Conservation (phyloP, 2,329 filamentous ascomycete species). For the Xylariales sp. region DNA sequence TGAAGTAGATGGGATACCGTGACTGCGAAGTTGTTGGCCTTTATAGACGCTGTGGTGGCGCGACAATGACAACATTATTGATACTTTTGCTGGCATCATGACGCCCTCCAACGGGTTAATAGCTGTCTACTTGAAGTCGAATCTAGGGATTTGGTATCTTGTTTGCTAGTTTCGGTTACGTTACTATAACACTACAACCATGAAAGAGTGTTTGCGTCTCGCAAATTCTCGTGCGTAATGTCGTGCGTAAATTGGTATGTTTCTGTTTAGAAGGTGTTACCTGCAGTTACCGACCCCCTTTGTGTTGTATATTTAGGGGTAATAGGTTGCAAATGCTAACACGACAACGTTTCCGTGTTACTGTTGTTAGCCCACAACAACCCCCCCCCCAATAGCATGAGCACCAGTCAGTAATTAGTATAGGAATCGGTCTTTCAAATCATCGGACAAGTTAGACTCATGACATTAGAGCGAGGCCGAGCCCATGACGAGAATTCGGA, state of each 20-base stretch:
- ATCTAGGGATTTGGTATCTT: neutral
- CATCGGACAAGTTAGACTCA: neutral
- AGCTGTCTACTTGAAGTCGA: neutral
- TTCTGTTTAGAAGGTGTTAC: neutral
- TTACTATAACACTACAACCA: neutral
- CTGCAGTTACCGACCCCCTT: neutral
- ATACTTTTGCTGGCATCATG: neutral
- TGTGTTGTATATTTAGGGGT: neutral
- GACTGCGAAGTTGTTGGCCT: neutral
- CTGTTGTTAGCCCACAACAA: neutral
- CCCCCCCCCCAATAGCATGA: too few relatives aligned
- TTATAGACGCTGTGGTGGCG: neutral
- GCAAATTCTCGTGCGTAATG: neutral
- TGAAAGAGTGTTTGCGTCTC: neutral
- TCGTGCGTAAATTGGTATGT: neutral
- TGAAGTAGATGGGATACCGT: neutral
- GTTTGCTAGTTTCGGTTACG: neutral
- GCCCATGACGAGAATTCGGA: too few relatives aligned
- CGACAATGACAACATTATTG: neutral
- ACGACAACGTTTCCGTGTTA: neutral
- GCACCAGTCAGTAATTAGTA: too few relatives aligned
- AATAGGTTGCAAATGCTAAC: too few relatives aligned
- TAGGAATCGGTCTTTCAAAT: neutral
- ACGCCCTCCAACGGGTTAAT: neutral
- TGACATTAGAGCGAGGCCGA: too few relatives aligned